Conservation (phyloP, 345 rosid genomes). For the Corymbia maculata region DNA sequence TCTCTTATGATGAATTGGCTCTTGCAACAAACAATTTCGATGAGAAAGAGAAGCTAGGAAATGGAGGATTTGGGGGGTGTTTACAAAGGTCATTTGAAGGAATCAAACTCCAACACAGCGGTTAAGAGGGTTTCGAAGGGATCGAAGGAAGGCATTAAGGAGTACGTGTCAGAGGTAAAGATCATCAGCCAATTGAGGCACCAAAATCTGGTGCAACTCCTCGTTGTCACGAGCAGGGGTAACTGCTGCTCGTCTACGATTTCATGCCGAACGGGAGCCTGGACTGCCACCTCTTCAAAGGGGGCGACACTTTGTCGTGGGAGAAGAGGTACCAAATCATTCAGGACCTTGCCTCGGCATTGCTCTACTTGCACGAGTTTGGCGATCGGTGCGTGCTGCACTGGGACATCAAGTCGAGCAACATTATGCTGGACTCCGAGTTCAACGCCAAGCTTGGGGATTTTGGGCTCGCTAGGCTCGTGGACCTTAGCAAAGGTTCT, state of each 20-base stretch:
- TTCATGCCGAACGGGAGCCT: background rate
- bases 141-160: conserved; percentile 2
- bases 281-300: background rate
- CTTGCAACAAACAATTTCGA: conserved; percentile 14
- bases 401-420: background rate
- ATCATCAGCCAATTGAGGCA: conserved; percentile 27
- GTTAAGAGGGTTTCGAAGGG: conserved; percentile 8
- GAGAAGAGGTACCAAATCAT: background rate
- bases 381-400: background rate
- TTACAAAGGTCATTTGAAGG: conserved; percentile 4
- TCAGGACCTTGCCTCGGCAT: background rate
- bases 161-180: conserved; percentile 14
- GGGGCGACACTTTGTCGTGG: background rate
- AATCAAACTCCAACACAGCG: background rate
- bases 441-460: background rate
- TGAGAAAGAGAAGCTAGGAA: conserved; percentile 12
- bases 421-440: background rate
- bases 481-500: conserved; percentile 10
- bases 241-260: conserved; percentile 20
- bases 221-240: conserved; percentile 21
- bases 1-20: conserved; percentile 6
- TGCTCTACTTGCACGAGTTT: background rate
- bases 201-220: conserved; percentile 16
- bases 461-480: conserved; percentile 24
- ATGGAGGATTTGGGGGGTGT: conserved; percentile 23